Evolutionary conservation across 441 rosid species (phyloP), one percentile per base, ranked within the genome.

Genomic region (Iberis amara): DNA sequence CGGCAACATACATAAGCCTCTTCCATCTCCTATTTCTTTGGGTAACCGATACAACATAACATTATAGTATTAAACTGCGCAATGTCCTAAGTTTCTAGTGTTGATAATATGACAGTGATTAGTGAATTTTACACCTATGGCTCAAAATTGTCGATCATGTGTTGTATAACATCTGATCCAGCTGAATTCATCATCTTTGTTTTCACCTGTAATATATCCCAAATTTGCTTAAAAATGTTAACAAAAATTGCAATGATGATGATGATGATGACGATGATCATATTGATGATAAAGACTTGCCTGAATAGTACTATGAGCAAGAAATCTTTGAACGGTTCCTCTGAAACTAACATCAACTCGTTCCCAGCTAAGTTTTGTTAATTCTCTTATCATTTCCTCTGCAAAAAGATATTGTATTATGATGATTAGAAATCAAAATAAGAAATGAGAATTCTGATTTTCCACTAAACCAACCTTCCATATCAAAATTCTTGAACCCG

Each of bases 291-390:
- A 33, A 44, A 32, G 7, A 72, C 79, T 78, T 52, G 72, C 97
- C 96, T 79, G 88, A 68, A 90, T 85, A 46, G 94, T 78, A 61
- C 5, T 77, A 67, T 86, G 97, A 30, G 94, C 96, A 5, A 84
- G 43, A 50, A 75, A 57, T 70, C 84, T 73, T 61, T 84, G 97
- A 33, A 57, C 33, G 10, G 78, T 82, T 73, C 96, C 82, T 3
- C 77, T 75, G 73, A 90, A 90, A 73, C 75, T 72, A 65, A 86
- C 92, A 52, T 90, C 92, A 32, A 84, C 55, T 42, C 96, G 62
- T 55, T 90, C 89, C 96, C 97, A 90, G 61, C 72, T 72, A 66
- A 86, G 4, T 56, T 59, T 69, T 33, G 79, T 82, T 71, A 86
- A 62, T 38, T 65, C 71, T 65, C 76, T 75, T 68, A 90, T 68